Percentiles rank a stretch among this genome's conserved stretches.
phyloP scores from a whole-genome alignment of 306 rosid genomes.

The Corylus avellana region DNA sequence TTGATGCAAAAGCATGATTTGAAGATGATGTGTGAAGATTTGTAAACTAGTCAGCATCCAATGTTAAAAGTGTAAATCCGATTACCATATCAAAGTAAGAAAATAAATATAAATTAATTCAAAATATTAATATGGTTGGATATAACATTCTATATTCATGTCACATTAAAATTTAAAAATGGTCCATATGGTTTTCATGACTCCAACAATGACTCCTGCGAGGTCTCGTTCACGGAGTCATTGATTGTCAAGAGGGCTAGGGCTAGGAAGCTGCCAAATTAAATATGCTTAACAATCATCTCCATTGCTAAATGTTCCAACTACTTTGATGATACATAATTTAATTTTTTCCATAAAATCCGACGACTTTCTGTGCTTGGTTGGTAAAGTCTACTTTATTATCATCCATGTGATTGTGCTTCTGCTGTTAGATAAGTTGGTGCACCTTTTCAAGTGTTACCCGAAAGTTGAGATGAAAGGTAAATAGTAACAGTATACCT shows the following conservation, averaged over 20 bases:
- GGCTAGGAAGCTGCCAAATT: too few species aligned
- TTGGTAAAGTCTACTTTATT: background rate
- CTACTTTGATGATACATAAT: background rate
- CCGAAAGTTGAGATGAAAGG: background rate
- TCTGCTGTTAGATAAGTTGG: too few species aligned
- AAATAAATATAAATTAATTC: background rate
- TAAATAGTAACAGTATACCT: too few species aligned
- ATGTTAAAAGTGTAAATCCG: too few species aligned
- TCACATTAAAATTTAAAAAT: too few species aligned
- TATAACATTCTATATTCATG: too few species aligned
- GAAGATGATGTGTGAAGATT: background rate
- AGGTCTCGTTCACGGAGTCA: conserved; percentile 76
- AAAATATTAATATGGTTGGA: background rate
- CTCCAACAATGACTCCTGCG: conserved; percentile 89
- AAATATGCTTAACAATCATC: too few species aligned
- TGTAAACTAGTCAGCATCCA: too few species aligned
- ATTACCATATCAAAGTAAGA: too few species aligned
- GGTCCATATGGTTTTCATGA: background rate
- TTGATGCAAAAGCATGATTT: background rate
- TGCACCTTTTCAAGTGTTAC: background rate
- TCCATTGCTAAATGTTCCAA: background rate
- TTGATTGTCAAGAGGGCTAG: too few species aligned
- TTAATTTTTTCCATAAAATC: background rate
- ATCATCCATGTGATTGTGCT: too few species aligned
- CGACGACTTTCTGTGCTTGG: background rate